Evolutionary conservation across 129 eudicot genomes (phyloP), one percentile per base, ranked within the genome.

Genomic region (Calendula officinalis): DNA sequence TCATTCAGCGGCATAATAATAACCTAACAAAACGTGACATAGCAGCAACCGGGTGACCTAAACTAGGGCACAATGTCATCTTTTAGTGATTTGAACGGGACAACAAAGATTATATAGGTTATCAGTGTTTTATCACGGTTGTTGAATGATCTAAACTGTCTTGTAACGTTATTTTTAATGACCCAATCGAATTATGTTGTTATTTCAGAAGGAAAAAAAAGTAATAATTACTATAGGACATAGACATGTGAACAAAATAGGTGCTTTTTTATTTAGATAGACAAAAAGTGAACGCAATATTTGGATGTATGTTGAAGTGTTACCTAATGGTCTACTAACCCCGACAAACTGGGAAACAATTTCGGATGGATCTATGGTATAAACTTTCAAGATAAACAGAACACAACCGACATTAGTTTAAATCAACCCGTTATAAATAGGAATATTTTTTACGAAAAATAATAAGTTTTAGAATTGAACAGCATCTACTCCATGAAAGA

Each of bases 251-350:
- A 57, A 69, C 38, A 37, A 36, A 35, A 33, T 4, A 4, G 35
- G 69, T 64, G 69, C 14, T 64, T 64, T 64, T 64, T 11, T 47
- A 46, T 33, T 64, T 64, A 64, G 10, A 35, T 35, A 37, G 54
- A 64, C 58, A 64, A 64, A 64, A 64, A 12, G 56, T 64, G 54
- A 47, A 14, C 13, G n/a, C 9, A 22, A 64, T 50, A 43, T 64
- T 64, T 34, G n/a, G 41, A 47, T 63, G 68, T n/a, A 37, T 39
- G 15, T 37, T 59, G 64, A 56, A n/a, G 62, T 63, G 17, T 56
- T 56, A 33, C 43, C 68, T 63, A 47, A 63, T 63, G 33, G 56
- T 13, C 15, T 64, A 64, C 58, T 30, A 48, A 46, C 46, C 36
- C 58, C 62, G 62, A 56, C 62, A 56, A 56, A 56, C 27, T 68